A percentile compares a stretch with the other conserved stretches of the same genome.
Evolutionary conservation across 352 stramenopile species (phyloP).

Genomic region (Peronosclerospora sorghi): DNA sequence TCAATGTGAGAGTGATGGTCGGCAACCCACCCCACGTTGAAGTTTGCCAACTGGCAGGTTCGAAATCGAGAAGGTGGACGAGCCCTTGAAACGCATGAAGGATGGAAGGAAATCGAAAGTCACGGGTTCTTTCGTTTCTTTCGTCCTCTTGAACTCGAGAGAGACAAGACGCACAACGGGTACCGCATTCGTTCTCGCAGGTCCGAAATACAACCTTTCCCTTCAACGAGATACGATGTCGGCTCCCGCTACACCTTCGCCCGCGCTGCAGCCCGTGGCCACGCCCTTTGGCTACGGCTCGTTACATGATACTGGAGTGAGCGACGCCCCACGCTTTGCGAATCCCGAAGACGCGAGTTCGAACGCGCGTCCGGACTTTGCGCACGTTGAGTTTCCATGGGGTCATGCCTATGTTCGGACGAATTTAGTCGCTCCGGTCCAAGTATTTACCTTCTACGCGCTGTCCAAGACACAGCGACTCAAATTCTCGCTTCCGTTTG

Average conservation of each 20-base stretch:
- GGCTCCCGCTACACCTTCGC: too few species aligned
- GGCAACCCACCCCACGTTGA: too few species aligned
- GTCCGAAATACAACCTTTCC: too few species aligned
- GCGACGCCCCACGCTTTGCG: background rate
- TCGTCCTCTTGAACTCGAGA: background rate
- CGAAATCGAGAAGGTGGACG: too few species aligned
- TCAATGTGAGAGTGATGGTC: constrained; percentile 4
- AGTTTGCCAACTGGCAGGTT: constrained; percentile 1
- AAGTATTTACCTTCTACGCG: constrained; percentile 74
- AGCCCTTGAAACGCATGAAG: too few species aligned
- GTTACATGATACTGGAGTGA: constrained; percentile 23
- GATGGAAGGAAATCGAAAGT: too few species aligned
- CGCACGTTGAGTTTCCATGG: constrained; percentile 65
- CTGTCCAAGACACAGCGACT: constrained; percentile 43
- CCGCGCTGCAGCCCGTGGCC: constrained; percentile 15
- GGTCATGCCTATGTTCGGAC: constrained; percentile 55
- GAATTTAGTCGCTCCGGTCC: constrained; percentile 40
- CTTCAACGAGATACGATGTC: too few species aligned
- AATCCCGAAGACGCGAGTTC: constrained; percentile 4
- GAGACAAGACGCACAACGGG: background rate
- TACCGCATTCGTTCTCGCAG: constrained; percentile 2
- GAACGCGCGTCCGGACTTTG: constrained; percentile 26
- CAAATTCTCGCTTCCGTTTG: constrained; percentile 59
- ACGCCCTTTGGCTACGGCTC: constrained; percentile 66
- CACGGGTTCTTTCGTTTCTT: too few species aligned